A percentile compares a stretch with the other conserved stretches of the same genome.
Conservation (phyloP, 129 eudicot genomes). For the Pulicaria dysenterica region DNA sequence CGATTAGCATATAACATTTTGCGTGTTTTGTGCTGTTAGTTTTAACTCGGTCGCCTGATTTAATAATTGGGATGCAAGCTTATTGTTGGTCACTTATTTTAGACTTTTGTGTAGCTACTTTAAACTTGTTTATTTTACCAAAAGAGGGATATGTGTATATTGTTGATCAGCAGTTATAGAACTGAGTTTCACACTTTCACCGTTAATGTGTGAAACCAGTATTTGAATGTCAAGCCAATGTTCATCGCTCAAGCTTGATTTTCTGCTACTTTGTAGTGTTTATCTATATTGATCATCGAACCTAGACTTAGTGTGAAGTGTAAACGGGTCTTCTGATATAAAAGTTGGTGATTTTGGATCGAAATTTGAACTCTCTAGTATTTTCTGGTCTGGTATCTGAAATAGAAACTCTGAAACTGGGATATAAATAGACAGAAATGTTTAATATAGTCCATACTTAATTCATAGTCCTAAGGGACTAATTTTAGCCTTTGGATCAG, state of each 20-base stretch:
- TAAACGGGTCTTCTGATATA: neutral
- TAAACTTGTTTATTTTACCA: neutral
- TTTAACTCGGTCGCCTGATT: neutral
- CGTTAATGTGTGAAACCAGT: neutral
- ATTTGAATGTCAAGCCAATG: neutral
- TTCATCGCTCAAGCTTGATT: neutral
- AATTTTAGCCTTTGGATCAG: too few relatives aligned
- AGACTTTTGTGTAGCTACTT: neutral
- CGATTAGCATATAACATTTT: neutral
- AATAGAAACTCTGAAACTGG: neutral
- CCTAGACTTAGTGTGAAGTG: neutral
- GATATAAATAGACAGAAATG: neutral
- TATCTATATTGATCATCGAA: neutral
- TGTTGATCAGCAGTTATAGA: neutral
- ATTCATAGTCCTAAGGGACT: too few relatives aligned
- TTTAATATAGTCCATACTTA: too few relatives aligned
- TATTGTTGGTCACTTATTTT: neutral
- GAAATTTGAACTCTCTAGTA: neutral
- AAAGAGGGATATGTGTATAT: too few relatives aligned
- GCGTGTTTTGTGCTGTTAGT: constrained; percentile 1
- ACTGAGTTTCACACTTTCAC: neutral
- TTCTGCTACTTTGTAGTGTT: neutral
- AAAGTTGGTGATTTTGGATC: neutral
- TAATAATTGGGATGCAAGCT: neutral
- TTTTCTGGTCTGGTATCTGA: neutral